Evolutionary conservation across 2,329 filamentous ascomycete genomes (phyloP).

Genomic region (Myriosclerotinia scirpicola): DNA sequence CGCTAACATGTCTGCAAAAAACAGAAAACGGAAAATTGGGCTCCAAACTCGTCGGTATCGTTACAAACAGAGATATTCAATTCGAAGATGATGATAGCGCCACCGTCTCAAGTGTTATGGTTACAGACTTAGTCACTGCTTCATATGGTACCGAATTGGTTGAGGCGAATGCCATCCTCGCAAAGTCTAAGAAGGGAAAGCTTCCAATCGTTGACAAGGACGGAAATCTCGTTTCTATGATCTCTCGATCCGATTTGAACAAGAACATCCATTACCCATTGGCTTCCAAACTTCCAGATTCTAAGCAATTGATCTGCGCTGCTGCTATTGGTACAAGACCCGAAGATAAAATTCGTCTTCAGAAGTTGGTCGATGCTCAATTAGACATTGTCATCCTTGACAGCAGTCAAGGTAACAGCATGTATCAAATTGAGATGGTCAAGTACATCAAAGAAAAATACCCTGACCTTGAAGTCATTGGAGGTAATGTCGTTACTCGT

Average conservation of each 20-base stretch:
- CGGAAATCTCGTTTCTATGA: constrained; percentile 85
- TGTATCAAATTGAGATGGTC: constrained; percentile 99
- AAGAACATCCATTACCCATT: constrained; percentile 98
- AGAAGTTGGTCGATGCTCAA: constrained; percentile 88
- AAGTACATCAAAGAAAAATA: constrained; percentile 89
- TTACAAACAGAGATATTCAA: constrained; percentile 97
- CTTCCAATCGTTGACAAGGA: constrained; percentile 84
- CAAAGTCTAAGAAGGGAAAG: constrained; percentile 97
- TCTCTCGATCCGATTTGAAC: constrained; percentile 92
- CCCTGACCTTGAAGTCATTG: constrained; percentile 89
- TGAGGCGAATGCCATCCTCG: constrained; percentile 91
- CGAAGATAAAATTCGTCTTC: constrained; percentile 83
- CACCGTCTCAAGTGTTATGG: constrained; percentile 88
- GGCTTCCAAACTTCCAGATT: constrained; percentile 92
- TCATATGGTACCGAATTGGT: constrained; percentile 75
- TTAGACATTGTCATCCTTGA: constrained; percentile 94
- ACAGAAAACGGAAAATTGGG: constrained; percentile 87
- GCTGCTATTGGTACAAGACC: constrained; percentile 94
- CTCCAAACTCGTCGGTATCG: constrained; percentile 94
- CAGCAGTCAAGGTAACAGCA: constrained; percentile 95
- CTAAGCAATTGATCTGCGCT: constrained; percentile 95
- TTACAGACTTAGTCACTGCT: constrained; percentile 89
- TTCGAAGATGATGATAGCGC: constrained; percentile 77
- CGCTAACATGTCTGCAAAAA: constrained; percentile 43
- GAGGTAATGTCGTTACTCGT: constrained; percentile 95